Evolutionary conservation across 192 early-diverging fungal species (phyloP), one percentile per base, ranked within the genome.

Genomic region (Cladochytrium replicatum): DNA sequence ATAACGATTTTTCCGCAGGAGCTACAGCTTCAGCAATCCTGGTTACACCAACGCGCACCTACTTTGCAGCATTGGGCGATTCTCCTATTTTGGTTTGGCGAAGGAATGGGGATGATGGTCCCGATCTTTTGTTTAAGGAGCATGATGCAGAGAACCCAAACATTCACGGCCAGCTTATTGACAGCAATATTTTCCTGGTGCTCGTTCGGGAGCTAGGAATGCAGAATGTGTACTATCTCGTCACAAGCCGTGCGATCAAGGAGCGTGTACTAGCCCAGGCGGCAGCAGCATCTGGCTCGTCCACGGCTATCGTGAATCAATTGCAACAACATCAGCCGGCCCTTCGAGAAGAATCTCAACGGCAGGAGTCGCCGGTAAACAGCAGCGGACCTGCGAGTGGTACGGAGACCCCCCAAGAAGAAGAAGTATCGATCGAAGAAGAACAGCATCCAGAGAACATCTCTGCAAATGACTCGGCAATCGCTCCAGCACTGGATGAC

Each of bases 181-280:
- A 44, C 13, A 44, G 43, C 22, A 44, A 44, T 37, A 37, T 44
- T 11, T 44, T 44, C 22, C 32, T 44, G 43, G 43, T 44, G 43
- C 22, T 44, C 11, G 17, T 44, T 26, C 11, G 32, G 17, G 13
- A 37, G 17, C 11, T 37, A 26, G 43, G 11, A 13, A 27, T 13
- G 43, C 32, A 44, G 11, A 44, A 13, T 44, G 13, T 44, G 11
- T 44, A 44, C 43, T 44, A 44, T 17, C 34, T 37, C 34, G 34
- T 37, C 17, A 37, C 34, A 17, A 37, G 17, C 34, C 13, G 17
- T 13, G 34, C 13, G 13, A 17, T 37, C 17, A 37, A 37, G 17
- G 13, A 37, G 34, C 13, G 17, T 13, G 34, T 37, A 37, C 34
- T 37, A 13, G 13, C 34, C 13, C 34, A 37, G 34, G 34, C 34